phyloP scores from a whole-genome alignment of 441 rosid genomes.

The Caryocar brasiliense region DNA sequence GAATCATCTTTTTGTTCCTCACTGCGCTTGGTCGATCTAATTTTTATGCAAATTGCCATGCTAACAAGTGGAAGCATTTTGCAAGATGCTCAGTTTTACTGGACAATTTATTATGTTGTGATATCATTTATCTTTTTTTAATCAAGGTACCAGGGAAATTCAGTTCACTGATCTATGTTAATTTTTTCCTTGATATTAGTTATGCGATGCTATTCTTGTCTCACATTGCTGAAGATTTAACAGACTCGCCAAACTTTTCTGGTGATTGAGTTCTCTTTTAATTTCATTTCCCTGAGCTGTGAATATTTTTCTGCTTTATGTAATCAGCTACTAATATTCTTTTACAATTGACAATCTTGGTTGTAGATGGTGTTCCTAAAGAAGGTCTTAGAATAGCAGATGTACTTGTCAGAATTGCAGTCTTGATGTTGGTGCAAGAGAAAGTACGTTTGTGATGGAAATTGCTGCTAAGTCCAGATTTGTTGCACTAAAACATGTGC shows the following conservation, averaged over 20 bases:
- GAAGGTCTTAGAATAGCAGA: slow-evolving; percentile 93
- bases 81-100: too few relatives aligned
- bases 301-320: slow-evolving; percentile 6
- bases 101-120: too few relatives aligned
- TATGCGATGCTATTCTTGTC: slow-evolving; percentile 67
- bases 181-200: slow-evolving; percentile 28
- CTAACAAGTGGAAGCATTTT: too few relatives aligned
- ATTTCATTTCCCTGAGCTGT: not conserved
- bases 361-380: slow-evolving; percentile 92
- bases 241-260: slow-evolving; percentile 60
- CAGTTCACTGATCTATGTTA: slow-evolving; percentile 7
- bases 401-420: slow-evolving; percentile 75
- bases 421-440: slow-evolving; percentile 50
- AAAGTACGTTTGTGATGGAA: slow-evolving; percentile 44
- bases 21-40: too few relatives aligned
- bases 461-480: not conserved
- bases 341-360: slow-evolving; percentile 15
- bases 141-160: too few relatives aligned
- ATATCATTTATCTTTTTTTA: too few relatives aligned
- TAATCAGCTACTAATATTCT: slow-evolving; percentile 9
- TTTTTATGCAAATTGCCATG: too few relatives aligned
- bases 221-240: slow-evolving; percentile 63
- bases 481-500: not conserved
- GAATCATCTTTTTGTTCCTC: too few relatives aligned
- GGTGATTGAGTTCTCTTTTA: slow-evolving; percentile 38